Evolutionary conservation across 768 basidiomycete genomes (phyloP).

Genomic region (Suillus occidentalis): DNA sequence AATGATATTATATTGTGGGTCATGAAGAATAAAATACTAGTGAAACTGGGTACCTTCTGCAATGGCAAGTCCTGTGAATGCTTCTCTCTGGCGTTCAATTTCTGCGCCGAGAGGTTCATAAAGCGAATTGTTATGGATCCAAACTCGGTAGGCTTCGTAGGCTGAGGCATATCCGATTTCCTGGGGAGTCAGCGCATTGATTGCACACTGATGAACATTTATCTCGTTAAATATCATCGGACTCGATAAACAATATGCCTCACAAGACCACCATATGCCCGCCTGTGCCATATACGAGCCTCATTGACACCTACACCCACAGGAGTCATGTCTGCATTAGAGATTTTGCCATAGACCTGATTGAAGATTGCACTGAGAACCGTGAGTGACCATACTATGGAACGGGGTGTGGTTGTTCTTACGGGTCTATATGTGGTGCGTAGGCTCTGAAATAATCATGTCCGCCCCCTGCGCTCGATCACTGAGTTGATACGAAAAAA

Average conservation of each 20-base stretch:
- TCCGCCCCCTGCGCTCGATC: slow-evolving; percentile 50
- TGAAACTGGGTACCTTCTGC: slow-evolving; percentile 56
- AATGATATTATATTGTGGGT: slow-evolving; percentile 9
- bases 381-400: neutral
- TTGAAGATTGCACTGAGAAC: slow-evolving; percentile 36
- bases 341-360: slow-evolving; percentile 32
- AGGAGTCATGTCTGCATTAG: slow-evolving; percentile 11
- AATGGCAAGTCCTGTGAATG: slow-evolving; percentile 63
- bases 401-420: neutral
- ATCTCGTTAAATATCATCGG: neutral
- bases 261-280: slow-evolving; percentile 64
- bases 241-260: slow-evolving; percentile 18
- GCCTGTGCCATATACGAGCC: slow-evolving; percentile 64
- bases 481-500: slow-evolving; percentile 6
- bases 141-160: slow-evolving; percentile 72
- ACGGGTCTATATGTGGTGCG: slow-evolving; percentile 32
- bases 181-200: slow-evolving; percentile 49
- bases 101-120: slow-evolving; percentile 59
- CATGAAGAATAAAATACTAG: neutral
- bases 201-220: slow-evolving; percentile 43
- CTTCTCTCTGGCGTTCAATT: slow-evolving; percentile 62
- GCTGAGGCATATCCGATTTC: slow-evolving; percentile 78
- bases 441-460: slow-evolving; percentile 65
- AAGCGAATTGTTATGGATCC: slow-evolving; percentile 57
- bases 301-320: slow-evolving; percentile 57